Base-by-base conservation (phyloP, 352 stramenopile species). In the Pythium phragmitis region DNA sequence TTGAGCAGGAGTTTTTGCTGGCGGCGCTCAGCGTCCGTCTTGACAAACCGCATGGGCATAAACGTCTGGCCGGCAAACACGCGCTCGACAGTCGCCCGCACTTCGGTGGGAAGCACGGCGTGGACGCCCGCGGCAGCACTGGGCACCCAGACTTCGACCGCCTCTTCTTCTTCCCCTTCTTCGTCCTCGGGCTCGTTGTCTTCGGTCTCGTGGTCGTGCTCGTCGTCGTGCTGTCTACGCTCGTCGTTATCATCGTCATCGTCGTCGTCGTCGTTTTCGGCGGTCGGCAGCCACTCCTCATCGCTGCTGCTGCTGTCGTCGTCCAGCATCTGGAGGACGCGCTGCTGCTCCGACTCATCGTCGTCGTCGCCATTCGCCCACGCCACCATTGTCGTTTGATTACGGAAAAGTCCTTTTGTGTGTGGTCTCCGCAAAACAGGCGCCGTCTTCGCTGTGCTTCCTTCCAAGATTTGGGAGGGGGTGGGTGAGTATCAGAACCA, bases 51-150 rank as follows among this genome's bases (percentile, higher is more conserved):
- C 62, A 77, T 82, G 7, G 81, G 76, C 16, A 75, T 73, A 47
- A 87, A 89, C 16, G 64, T 63, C 60, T 91, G 73, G 23, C 79
- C 84, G n/a, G 72, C 65, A 33, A 92, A 91, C 45, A 92, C 77
- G 55, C 78, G 82, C 68, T 86, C 75, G 26, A 92, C 75, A 23
- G 76, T 75, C 17, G 73, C 48, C 26, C 75, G 83, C 52, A 85
- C 72, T 55, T 77, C 69, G n/a, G 69, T 53, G 0, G 83, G 79
- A 19, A 92, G 70, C 23, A 87, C 61, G 4, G 68, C 55, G n/a
- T 37, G 58, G 42, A 67, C 43, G 19, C 69, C 65, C 1, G 23
- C 49, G 37, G 57, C 52, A 11, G 45, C 53, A 19, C 51, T 71
- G 52, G 65, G 57, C 43, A 71, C 65, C 65, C 65, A 71, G 6